Evolutionary conservation across 768 basidiomycete genomes (phyloP), one percentile per base, ranked within the genome.

Genomic region (Boletus coccyginus): DNA sequence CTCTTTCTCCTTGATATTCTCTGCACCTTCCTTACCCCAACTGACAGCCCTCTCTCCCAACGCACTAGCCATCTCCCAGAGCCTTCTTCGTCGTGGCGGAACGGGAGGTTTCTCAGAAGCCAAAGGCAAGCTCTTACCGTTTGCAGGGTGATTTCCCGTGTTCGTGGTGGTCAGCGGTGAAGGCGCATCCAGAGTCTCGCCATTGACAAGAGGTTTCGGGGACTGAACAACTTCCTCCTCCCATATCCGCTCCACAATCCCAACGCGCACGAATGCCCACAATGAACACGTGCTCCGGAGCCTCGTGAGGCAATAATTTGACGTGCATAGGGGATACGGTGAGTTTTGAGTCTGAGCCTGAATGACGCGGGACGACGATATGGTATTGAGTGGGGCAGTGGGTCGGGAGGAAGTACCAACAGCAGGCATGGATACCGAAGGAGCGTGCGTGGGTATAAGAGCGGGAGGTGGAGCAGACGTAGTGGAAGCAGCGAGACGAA

Each of bases 171-270:
- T 27, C 21, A 4, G 24, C 16, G 39, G 35, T 3, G 51, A 31
- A 24, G 44, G 36, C 1, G 35, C 29, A 17, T 53, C 54, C 24
- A 19, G 41, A 42, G 54, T 41, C 24, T 58, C 51, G 5, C 48
- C 49, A 56, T 58, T 66, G 14, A 52, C 54, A n/a, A 60, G 62
- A 43, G 60, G 62, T 36, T 62, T 64, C 1, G 66, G 63, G 2
- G 76, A 66, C 11, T 76, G 74, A 3, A 70, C 61, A 7, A 81
- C 63, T 54, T 87, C 90, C 59, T 95, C 94, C 53, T 92, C 88
- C 94, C 94, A 97, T 7, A 96, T 76, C 62, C 86, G 88, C 56
- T 94, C 92, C 19, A 96, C 78, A 52, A 97, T 77, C 11, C 88
- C 84, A 0, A 83, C 85, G 24, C 92, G 83, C 49, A 96, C 85